Base-by-base conservation (phyloP, 2,329 filamentous ascomycete species). In the Xylariaceae sp. region DNA sequence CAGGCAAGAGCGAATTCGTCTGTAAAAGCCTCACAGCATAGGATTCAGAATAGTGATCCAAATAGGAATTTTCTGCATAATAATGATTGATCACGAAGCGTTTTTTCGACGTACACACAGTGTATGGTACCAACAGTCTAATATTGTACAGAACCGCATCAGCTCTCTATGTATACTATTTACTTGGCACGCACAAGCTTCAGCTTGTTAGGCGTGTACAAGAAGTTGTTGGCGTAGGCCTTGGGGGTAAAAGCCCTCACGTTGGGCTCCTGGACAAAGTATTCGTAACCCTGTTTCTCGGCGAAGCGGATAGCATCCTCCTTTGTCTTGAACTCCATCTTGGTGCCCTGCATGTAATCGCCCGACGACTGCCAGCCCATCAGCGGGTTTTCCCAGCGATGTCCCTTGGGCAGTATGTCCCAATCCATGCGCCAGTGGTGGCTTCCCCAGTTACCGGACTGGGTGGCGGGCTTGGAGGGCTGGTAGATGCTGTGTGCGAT, bases 361-460 rank as follows among this genome's bases (percentile, higher is more conserved):
- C 78, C 91, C 15, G 89, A 94, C 18, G 91, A 97, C 64, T 96
- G 90, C 94, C 94, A 98, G 47, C 93, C 93, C 81, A 98, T 98
- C 64, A 98, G 70, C 35, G 86, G 88, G 70, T 98, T 98, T 74
- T 98, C 93, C 94, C 93, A 98, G 56, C 93, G 81, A 68, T 96
- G 88, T 47, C 93, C 93, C 72, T 94, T 96, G 56, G 76, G 69
- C 24, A 97, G 76, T 37, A 95, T 81, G 64, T 98, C 93, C 93
- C 93, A 98, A 66, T 98, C 93, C 89, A 98, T 94, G 38, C 90
- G 85, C 93, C 93, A 98, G 60, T 85, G 79, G 62, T 87, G 81
- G 42, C 79, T 72, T 62, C 87, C 83, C 86, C 88, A 95, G 56
- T 81, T 79, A 50, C 93, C 91, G 26, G 91, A 97, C 69, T 98